Percentiles rank a stretch among this genome's conserved stretches.
Conservation (phyloP, 345 rosid genomes). For the Erysimum cheiranthoides region DNA sequence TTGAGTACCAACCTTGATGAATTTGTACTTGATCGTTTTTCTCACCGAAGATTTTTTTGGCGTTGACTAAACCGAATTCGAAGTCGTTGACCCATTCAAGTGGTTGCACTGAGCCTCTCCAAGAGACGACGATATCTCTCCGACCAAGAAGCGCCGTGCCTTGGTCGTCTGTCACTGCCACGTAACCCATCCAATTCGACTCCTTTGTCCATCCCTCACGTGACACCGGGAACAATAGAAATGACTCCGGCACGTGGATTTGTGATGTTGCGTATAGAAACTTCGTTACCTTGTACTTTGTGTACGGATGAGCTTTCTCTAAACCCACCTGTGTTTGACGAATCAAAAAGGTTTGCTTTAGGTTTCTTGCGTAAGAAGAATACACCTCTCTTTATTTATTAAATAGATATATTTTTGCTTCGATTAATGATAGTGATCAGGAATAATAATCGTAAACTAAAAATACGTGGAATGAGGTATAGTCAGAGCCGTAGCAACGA, state of each 20-base stretch:
- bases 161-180: slow-evolving; percentile 81
- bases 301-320: slow-evolving; percentile 59
- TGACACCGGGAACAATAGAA: slow-evolving; percentile 61
- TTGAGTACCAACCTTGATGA: slow-evolving; percentile 88
- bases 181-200: slow-evolving; percentile 85
- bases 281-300: slow-evolving; percentile 68
- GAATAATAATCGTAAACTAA: not conserved
- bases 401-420: not conserved
- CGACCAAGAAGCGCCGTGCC: slow-evolving; percentile 68
- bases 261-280: slow-evolving; percentile 76
- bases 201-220: slow-evolving; percentile 88
- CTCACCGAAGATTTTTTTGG: slow-evolving; percentile 55
- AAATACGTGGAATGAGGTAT: not conserved
- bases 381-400: not conserved
- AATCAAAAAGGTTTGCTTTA: not conserved
- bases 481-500: too few species aligned
- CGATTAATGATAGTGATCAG: not conserved
- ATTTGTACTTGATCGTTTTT: slow-evolving; percentile 47
- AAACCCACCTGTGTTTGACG: slow-evolving; percentile 49
- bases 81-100: slow-evolving; percentile 81
- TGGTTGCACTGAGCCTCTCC: slow-evolving; percentile 81
- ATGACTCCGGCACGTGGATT: slow-evolving; percentile 67
- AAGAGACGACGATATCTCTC: slow-evolving; percentile 81
- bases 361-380: slow-evolving; percentile 30
- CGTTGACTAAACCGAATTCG: slow-evolving; percentile 59